These are phyloP conservation scores for Gynostemma pentaphyllum DNA, from an alignment of 306 rosid genomes.

Conservation along the genomic window DNA sequence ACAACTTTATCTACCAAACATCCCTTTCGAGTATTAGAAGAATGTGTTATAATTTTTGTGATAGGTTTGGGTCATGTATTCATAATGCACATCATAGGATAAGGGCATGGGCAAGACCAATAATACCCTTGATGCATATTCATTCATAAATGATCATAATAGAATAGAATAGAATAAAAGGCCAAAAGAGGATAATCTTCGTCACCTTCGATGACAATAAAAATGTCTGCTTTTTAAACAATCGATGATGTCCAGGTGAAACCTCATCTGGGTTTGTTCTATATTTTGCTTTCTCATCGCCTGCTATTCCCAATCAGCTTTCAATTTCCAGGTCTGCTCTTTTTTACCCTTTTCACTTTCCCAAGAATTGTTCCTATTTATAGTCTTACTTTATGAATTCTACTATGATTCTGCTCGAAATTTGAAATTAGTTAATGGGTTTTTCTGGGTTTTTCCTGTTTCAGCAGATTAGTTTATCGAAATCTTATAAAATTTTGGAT, in stretches of 20 bases:
- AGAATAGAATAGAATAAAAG: too few species aligned
- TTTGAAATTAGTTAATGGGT: constrained; percentile 1
- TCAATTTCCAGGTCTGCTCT: constrained; percentile 5
- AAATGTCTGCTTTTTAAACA: not conserved
- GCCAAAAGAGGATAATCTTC: not conserved
- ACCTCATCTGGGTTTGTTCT: not conserved
- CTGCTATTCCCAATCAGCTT: not conserved
- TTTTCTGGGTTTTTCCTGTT: not conserved
- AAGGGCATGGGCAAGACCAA: too few species aligned
- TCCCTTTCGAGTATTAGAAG: too few species aligned
- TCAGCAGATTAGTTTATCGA: not conserved
- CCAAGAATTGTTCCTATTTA: not conserved
- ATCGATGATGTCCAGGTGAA: constrained; percentile 11
- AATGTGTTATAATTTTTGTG: too few species aligned
- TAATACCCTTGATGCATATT: not conserved
- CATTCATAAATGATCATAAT: too few species aligned
- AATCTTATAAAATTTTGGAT: not conserved
- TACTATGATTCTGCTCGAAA: not conserved
- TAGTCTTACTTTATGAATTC: not conserved
- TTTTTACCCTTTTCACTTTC: not conserved
- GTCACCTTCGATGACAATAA: not conserved
- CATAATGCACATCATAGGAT: too few species aligned
- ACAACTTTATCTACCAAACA: too few species aligned
- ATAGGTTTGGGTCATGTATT: too few species aligned
- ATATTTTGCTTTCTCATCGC: not conserved